A percentile compares a stretch with the other conserved stretches of the same genome.
phyloP scores from a whole-genome alignment of 805 yeast species.

The Saturnispora saitoi region DNA sequence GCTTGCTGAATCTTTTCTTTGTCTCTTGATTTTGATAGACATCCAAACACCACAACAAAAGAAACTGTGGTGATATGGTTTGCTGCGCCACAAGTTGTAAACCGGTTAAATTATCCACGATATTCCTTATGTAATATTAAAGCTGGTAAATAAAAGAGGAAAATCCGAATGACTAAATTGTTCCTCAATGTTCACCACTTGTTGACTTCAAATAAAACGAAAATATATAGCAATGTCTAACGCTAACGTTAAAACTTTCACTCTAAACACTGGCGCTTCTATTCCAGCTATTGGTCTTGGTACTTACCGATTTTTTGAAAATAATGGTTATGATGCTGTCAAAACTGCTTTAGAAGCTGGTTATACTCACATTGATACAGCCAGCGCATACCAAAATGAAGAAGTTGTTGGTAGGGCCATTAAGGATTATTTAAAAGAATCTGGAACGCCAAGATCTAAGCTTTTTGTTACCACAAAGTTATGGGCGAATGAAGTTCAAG shows the following conservation, averaged over 20 bases:
- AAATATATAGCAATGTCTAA: not conserved
- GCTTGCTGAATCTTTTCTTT: too few relatives aligned
- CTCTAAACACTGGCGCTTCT: constrained; percentile 11
- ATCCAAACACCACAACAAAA: too few relatives aligned
- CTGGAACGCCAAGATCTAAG: constrained; percentile 51
- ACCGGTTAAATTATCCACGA: too few relatives aligned
- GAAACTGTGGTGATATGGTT: too few relatives aligned
- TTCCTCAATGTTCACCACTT: too few relatives aligned
- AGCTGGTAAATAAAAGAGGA: too few relatives aligned
- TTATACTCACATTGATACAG: constrained; percentile 73
- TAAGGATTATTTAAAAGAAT: constrained; percentile 33
- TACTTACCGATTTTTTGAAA: constrained; percentile 19
- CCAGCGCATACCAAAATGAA: constrained; percentile 61
- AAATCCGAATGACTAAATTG: too few relatives aligned
- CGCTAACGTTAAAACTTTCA: not conserved
- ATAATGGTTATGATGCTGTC: constrained; percentile 50
- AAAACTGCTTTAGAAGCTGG: constrained; percentile 54
- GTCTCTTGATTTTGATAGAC: too few relatives aligned
- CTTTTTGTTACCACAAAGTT: constrained; percentile 58
- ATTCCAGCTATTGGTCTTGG: constrained; percentile 18
- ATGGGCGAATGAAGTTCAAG: constrained; percentile 35
- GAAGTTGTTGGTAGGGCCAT: constrained; percentile 51
- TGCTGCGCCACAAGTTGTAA: too few relatives aligned
- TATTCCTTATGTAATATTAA: too few relatives aligned
- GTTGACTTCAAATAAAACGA: too few relatives aligned